Conservation (phyloP, 371 early-diverging fungal species). For the Mucor plumbeus region DNA sequence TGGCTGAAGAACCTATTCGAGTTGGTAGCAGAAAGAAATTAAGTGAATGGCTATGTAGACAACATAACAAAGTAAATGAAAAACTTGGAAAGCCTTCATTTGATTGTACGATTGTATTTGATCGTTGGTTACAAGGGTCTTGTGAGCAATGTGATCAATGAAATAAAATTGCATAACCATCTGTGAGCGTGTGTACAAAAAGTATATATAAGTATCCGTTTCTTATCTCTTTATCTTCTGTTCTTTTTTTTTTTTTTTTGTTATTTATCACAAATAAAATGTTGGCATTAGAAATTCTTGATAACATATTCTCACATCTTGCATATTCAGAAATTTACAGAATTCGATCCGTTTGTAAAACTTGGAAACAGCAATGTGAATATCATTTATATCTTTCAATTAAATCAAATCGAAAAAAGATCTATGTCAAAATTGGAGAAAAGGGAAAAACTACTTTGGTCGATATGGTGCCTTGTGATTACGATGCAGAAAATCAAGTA, state of each 20-base stretch:
- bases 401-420: slow-evolving; percentile 9
- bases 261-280: not conserved
- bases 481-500: slow-evolving; percentile 30
- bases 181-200: not conserved
- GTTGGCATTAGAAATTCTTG: not conserved
- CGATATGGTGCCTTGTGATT: slow-evolving; percentile 22
- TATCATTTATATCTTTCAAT: slow-evolving; percentile 26
- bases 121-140: slow-evolving; percentile 85
- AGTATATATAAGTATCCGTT: not conserved
- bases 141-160: slow-evolving; percentile 70
- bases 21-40: slow-evolving; percentile 74
- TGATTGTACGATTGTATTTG: slow-evolving; percentile 88
- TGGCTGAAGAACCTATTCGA: slow-evolving; percentile 77
- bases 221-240: not conserved
- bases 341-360: slow-evolving; percentile 30
- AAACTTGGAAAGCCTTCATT: slow-evolving; percentile 86
- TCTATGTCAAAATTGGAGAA: slow-evolving; percentile 14
- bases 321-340: slow-evolving; percentile 31
- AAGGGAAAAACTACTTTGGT: not conserved
- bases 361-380: slow-evolving; percentile 30
- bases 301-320: slow-evolving; percentile 9
- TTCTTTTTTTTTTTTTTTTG: too few relatives aligned
- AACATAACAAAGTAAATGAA: slow-evolving; percentile 96
- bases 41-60: slow-evolving; percentile 86
- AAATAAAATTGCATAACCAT: not conserved